Evolutionary conservation across 2,329 filamentous ascomycete genomes (phyloP).

Genomic region (Fusarium sublunatum): DNA sequence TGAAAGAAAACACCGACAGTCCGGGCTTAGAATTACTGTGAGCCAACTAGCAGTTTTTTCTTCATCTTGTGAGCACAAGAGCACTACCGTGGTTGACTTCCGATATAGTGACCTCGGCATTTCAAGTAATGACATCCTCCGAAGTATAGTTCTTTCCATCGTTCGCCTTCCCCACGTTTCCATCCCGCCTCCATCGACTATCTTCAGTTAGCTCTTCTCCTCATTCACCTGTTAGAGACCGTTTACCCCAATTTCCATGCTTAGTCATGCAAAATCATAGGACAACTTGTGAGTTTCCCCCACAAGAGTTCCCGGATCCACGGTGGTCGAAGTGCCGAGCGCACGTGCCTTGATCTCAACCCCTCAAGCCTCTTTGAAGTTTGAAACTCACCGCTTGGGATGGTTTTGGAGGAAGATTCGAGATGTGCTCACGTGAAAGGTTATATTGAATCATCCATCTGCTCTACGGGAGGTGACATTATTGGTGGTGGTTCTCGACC

Average conservation of each 20-base stretch:
- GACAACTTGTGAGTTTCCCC: slow-evolving; percentile 5
- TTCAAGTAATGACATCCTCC: slow-evolving; percentile 18
- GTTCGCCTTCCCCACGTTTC: slow-evolving; percentile 24
- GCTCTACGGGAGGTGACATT: no score
- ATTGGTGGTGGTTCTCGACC: no score
- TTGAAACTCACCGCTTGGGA: neutral
- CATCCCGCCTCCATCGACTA: slow-evolving; percentile 4
- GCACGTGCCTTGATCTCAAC: slow-evolving; percentile 8
- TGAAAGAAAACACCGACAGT: no score
- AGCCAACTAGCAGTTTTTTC: no score
- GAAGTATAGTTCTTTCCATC: neutral
- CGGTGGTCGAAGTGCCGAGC: slow-evolving; percentile 29
- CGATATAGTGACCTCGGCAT: slow-evolving; percentile 26
- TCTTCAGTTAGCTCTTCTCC: slow-evolving; percentile 18
- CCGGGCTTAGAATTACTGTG: no score
- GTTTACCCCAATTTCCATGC: slow-evolving; percentile 20
- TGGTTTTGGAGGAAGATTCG: neutral
- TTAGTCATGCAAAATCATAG: slow-evolving; percentile 3
- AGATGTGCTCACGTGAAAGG: neutral
- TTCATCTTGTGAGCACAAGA: no score
- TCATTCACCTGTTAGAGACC: slow-evolving; percentile 6
- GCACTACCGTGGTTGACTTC: slow-evolving; percentile 28
- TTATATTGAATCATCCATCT: no score
- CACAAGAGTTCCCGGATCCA: slow-evolving; percentile 15
- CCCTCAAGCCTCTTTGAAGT: slow-evolving; percentile 1